Conservation (phyloP, 2,329 filamentous ascomycete species). For the Penicillium nordicum region DNA sequence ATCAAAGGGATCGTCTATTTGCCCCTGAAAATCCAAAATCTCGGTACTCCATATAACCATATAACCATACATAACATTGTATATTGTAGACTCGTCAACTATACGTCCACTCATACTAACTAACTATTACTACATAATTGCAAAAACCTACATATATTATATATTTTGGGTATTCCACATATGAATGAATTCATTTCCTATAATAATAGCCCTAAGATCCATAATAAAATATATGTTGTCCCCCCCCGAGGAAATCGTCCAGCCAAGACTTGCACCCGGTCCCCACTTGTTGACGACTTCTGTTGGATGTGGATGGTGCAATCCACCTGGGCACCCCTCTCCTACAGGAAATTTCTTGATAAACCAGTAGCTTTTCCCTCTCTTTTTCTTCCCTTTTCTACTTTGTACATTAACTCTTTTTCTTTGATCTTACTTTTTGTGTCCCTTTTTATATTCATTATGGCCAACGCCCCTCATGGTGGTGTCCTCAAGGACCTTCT, state of each 20-base stretch:
- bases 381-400: neutral
- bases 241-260: neutral
- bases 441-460: constrained; percentile 24
- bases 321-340: constrained; percentile 2
- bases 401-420: neutral
- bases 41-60: neutral
- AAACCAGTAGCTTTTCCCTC: constrained; percentile 2
- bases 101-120: no score
- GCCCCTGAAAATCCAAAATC: constrained; percentile 19
- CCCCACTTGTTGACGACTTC: constrained; percentile 25
- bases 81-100: no score
- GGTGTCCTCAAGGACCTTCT: constrained; percentile 97
- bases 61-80: no score
- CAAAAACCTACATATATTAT: neutral
- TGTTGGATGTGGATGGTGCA: constrained; percentile 4
- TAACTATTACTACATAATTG: neutral
- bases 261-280: constrained; percentile 12
- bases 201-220: neutral
- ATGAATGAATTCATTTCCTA: neutral
- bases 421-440: neutral
- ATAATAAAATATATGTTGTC: neutral
- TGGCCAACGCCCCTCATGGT: constrained; percentile 67
- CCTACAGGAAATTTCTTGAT: constrained; percentile 10
- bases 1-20: constrained; percentile 1
- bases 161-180: no score